A percentile compares a stretch with the other conserved stretches of the same genome.
These are phyloP conservation scores for Furcasterigmium furcatum DNA, from an alignment of 2,329 filamentous ascomycete species.

Conservation along the genomic window DNA sequence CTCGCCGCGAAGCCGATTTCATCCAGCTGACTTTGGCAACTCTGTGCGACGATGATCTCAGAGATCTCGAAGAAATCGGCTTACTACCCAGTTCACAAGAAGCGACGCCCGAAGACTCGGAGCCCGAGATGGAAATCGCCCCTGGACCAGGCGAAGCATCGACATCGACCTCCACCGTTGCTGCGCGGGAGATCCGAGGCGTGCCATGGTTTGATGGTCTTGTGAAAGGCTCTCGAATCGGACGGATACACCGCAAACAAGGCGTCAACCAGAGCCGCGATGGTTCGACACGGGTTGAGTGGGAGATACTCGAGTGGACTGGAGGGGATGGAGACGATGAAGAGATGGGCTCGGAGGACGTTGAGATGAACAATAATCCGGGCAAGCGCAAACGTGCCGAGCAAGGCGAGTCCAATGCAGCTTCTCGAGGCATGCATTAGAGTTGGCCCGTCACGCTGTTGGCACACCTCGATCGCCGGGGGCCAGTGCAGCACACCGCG, in stretches of 20 bases:
- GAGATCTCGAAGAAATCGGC: conserved; percentile 69
- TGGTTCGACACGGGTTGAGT: conserved; percentile 67
- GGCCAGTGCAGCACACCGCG: no score
- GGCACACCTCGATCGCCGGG: neutral
- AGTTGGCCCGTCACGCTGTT: conserved; percentile 5
- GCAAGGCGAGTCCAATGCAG: conserved; percentile 24
- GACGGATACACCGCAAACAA: conserved; percentile 61
- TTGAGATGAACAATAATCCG: conserved; percentile 32
- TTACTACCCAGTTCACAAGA: conserved; percentile 54
- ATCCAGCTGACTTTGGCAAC: conserved; percentile 82
- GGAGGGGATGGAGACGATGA: conserved; percentile 42
- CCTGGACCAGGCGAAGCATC: neutral
- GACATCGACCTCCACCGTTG: conserved; percentile 17
- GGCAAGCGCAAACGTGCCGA: conserved; percentile 53
- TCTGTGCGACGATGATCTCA: conserved; percentile 67
- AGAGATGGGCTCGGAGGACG: conserved; percentile 23
- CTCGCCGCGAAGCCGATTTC: conserved; percentile 67
- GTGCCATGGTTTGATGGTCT: conserved; percentile 85
- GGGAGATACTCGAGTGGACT: conserved; percentile 79
- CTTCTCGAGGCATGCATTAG: conserved; percentile 8
- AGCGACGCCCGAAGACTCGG: conserved; percentile 11
- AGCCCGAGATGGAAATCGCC: conserved; percentile 10
- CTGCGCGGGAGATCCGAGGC: conserved; percentile 65
- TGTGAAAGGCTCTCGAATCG: conserved; percentile 71
- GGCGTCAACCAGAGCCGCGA: conserved; percentile 53